Percentiles rank a stretch among this genome's conserved stretches.
Evolutionary conservation across 805 yeast species (phyloP).

Genomic region (Teunomyces atbi): DNA sequence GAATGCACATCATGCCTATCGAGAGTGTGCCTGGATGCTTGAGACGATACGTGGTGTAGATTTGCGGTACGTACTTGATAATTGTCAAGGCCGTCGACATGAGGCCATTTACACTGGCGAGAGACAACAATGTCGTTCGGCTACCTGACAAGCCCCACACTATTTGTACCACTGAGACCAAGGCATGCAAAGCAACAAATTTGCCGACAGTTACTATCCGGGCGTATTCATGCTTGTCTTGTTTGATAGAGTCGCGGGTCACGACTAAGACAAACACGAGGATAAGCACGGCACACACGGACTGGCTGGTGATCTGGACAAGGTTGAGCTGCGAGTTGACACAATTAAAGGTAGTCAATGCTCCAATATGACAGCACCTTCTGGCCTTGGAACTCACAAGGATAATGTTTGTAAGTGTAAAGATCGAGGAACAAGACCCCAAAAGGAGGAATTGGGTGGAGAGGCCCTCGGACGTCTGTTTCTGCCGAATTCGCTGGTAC

Average conservation of each 20-base stretch:
- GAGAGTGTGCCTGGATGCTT: conserved; percentile 82
- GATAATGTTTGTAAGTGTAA: conserved; percentile 65
- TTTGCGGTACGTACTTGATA: conserved; percentile 78
- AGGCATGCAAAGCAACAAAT: conserved; percentile 37
- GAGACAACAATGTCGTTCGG: conserved; percentile 23
- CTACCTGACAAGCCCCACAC: conserved; percentile 29
- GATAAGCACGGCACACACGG: conserved; percentile 57
- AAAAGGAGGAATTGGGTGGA: conserved; percentile 70
- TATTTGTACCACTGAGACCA: conserved; percentile 32
- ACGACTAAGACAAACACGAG: conserved; percentile 51
- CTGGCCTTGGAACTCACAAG: conserved; percentile 61
- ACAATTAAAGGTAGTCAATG: conserved; percentile 55
- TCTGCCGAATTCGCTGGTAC: conserved; percentile 53
- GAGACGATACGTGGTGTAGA: conserved; percentile 62
- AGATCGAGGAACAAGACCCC: conserved; percentile 67
- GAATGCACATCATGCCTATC: conserved; percentile 76
- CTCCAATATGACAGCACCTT: conserved; percentile 52
- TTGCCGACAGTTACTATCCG: conserved; percentile 42
- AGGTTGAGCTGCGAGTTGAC: conserved; percentile 63
- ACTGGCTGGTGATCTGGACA: conserved; percentile 64
- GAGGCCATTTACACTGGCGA: conserved; percentile 64
- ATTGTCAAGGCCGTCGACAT: conserved; percentile 62
- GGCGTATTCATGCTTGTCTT: conserved; percentile 43
- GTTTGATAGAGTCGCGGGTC: conserved; percentile 47
- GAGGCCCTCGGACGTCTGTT: conserved; percentile 73